Conservation (phyloP, 2,329 filamentous ascomycete species). For the Myriangium duriaei region DNA sequence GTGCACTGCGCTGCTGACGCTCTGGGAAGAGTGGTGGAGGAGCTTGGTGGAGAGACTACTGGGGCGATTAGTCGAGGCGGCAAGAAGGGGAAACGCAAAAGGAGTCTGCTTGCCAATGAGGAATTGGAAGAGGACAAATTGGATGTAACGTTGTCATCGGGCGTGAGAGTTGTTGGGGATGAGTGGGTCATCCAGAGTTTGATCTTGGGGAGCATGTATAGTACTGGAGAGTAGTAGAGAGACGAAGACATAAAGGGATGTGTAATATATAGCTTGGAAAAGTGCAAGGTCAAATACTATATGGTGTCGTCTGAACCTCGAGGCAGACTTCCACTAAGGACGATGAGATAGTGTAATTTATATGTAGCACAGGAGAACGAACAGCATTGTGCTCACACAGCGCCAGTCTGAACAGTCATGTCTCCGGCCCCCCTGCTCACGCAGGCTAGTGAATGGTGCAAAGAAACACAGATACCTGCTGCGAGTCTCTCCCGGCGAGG, state of each 20-base stretch:
- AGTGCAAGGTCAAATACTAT: background rate
- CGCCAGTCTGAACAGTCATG: too few relatives aligned
- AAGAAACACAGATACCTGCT: too few relatives aligned
- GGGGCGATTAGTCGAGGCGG: conserved; percentile 12
- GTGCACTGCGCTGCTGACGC: conserved; percentile 60
- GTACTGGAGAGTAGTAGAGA: conserved; percentile 28
- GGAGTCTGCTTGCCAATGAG: conserved; percentile 18
- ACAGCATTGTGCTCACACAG: too few relatives aligned
- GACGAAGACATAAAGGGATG: conserved; percentile 20
- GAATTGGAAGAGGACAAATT: conserved; percentile 18
- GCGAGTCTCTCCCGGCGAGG: too few relatives aligned
- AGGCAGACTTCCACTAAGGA: too few relatives aligned
- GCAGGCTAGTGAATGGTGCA: too few relatives aligned
- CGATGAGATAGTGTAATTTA: too few relatives aligned
- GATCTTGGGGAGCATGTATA: conserved; percentile 70
- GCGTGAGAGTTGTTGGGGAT: conserved; percentile 59
- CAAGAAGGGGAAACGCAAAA: conserved; percentile 34
- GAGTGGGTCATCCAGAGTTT: conserved; percentile 88
- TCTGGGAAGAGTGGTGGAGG: conserved; percentile 40
- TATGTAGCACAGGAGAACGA: too few relatives aligned
- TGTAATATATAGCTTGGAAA: background rate
- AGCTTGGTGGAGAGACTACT: conserved; percentile 29
- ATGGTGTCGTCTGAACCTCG: too few relatives aligned
- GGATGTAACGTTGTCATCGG: conserved; percentile 30
- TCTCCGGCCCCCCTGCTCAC: too few relatives aligned